phyloP scores from a whole-genome alignment of 164 flowering plant genomes.

The Buxus sempervirens region DNA sequence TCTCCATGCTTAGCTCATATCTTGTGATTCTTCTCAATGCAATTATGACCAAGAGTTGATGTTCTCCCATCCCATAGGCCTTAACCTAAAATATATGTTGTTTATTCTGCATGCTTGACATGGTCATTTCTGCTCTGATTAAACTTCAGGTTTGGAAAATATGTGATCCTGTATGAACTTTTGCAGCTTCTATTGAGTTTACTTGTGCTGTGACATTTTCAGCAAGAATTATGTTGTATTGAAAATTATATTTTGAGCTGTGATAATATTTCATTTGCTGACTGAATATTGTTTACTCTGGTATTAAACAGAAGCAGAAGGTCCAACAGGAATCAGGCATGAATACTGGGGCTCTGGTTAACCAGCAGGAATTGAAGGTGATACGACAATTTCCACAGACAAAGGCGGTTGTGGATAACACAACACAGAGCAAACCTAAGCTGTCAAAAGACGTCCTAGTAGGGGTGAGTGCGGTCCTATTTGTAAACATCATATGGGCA shows the following conservation, averaged over 20 bases:
- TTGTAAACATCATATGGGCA: not conserved
- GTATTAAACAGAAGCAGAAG: conserved; percentile 60
- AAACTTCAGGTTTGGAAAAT: not conserved
- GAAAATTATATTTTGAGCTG: not conserved
- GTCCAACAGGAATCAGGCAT: conserved; percentile 33
- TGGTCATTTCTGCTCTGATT: not conserved
- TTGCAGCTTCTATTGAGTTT: not conserved
- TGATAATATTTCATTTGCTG: not conserved
- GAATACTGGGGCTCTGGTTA: conserved; percentile 21
- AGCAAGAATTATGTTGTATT: not conserved
- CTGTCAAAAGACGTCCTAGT: conserved; percentile 63
- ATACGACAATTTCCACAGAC: conserved; percentile 63
- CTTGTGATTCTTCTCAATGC: not conserved
- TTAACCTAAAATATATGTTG: not conserved
- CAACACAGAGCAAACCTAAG: conserved; percentile 28
- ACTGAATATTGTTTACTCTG: not conserved
- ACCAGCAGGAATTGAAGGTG: conserved; percentile 29
- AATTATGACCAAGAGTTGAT: not conserved
- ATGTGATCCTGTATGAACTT: not conserved
- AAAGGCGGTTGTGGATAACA: conserved; percentile 41
- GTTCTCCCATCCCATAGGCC: not conserved
- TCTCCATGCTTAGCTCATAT: not conserved
- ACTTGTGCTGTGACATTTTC: not conserved
- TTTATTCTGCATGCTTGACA: not conserved
- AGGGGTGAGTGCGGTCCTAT: conserved; percentile 43